Evolutionary conservation across 768 basidiomycete genomes (phyloP), one percentile per base, ranked within the genome.

Genomic region (Daedalea quercina): DNA sequence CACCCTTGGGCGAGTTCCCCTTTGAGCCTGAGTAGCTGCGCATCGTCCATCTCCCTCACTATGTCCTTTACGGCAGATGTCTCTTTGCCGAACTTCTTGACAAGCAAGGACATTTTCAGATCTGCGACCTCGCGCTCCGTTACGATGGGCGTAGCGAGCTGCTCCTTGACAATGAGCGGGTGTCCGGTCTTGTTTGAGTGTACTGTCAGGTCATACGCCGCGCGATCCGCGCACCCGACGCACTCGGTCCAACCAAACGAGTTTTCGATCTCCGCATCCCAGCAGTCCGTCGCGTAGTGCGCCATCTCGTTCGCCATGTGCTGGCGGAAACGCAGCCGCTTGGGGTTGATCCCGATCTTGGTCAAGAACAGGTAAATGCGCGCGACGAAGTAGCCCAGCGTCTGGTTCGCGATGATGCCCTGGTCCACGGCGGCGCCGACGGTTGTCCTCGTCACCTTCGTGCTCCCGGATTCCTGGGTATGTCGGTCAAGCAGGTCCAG

Each of bases 231-330:
- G 71, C 96, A 99, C 9, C 96, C 96, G 51, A 98, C 94, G 68
- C 96, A 99, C 73, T 99, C 96, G 50, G 92, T 95, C 96, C 96
- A 99, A 43, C 87, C 82, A 56, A 85, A 76, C 46, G 90, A 88
- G 50, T 90, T 93, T 57, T 93, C 80, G 58, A 98, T 97, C 74
- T 99, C 96, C 41, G 94, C 96, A 66, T 99, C 96, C 96, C 96
- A 99, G 70, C 96, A 99, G 71, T 98, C 95, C 35, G 93, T 82
- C 51, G 96, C 95, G 68, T 99, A 99, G 69, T 98, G 96, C 1
- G 96, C 96, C 95, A 98, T 98, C 76, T 98, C 96, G 71, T 98
- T 99, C 34, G 72, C 79, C 96, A 98, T 98, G 68, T 99, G 96
- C 65, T 99, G 96, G 31, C 96, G 79, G 81, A 97, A 98, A 49